Percentiles rank a stretch among this genome's conserved stretches.
These are phyloP conservation scores for Pythium oligandrum DNA, from an alignment of 352 stramenopile species.

Conservation along the genomic window DNA sequence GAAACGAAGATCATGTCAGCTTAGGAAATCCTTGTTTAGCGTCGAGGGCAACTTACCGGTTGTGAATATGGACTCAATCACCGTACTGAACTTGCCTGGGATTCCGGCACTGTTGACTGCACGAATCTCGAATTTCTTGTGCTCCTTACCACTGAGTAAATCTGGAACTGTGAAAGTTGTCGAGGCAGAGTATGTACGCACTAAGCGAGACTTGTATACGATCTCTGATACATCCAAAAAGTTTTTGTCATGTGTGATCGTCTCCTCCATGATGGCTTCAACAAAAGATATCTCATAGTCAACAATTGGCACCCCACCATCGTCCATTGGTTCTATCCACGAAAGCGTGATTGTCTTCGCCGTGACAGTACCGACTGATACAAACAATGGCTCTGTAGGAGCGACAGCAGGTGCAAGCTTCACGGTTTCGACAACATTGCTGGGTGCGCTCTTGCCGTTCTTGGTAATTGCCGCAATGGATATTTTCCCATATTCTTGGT, in stretches of 20 bases:
- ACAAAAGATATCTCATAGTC: slow-evolving; percentile 68
- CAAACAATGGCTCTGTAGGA: slow-evolving; percentile 41
- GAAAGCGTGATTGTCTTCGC: slow-evolving; percentile 59
- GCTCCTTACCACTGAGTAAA: slow-evolving; percentile 58
- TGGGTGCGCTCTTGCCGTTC: slow-evolving; percentile 44
- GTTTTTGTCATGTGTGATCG: slow-evolving; percentile 24
- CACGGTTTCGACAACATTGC: slow-evolving; percentile 36
- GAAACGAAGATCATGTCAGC: too few relatives aligned
- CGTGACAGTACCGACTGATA: slow-evolving; percentile 42
- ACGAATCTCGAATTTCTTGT: slow-evolving; percentile 59
- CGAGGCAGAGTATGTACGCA: slow-evolving; percentile 40
- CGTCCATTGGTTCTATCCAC: slow-evolving; percentile 56
- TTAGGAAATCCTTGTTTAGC: too few relatives aligned
- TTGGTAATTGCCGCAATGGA: slow-evolving; percentile 43
- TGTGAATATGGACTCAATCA: slow-evolving; percentile 54
- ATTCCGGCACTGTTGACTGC: slow-evolving; percentile 57
- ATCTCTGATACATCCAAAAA: slow-evolving; percentile 56
- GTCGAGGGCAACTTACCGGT: slow-evolving; percentile 30
- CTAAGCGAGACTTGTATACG: slow-evolving; percentile 42
- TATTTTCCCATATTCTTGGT: slow-evolving; percentile 47
- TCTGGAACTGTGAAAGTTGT: slow-evolving; percentile 33
- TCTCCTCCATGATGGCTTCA: slow-evolving; percentile 57
- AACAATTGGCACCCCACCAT: slow-evolving; percentile 46
- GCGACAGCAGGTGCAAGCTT: slow-evolving; percentile 25
- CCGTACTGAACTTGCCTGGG: slow-evolving; percentile 37